Evolutionary conservation across 129 eudicot genomes (phyloP), one percentile per base, ranked within the genome.

Genomic region (Saposhnikovia divaricata): DNA sequence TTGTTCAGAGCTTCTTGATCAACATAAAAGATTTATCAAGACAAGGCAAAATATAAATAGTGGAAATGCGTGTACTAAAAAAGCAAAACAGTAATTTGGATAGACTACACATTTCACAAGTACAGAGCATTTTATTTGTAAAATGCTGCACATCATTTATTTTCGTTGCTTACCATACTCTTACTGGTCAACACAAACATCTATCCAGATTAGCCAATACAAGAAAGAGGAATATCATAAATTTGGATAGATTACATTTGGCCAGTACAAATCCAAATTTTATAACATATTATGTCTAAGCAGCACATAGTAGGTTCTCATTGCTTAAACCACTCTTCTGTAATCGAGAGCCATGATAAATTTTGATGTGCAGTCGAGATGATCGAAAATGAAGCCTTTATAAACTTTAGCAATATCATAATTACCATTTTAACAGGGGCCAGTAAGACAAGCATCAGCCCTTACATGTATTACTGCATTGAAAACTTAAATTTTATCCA

Each of bases 1-100:
- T 85, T 80, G 88, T 84, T 89, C 90, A 14, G 88, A 76, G 83
- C 85, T 88, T 53, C 65, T 25, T 45, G 76, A 55, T 25, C 78
- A 50, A 47, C 83, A 39, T 53, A 80, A 72, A 72, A 3, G 25
- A 80, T 18, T 31, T 50, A 45, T 45, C 23, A 43, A 27, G 45
- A 66, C 37, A 47, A 70, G 76, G 38, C 47, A 50, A 78, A 70
- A 34, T 38, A 40, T 18, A 72, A 9, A 9, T n/a, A 37, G 19
- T 38, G 75, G 47, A 70, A 31, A 4, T 38, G 12, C 25, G 1
- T 13, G n/a, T 38, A 37, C n/a, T 37, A 34, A 37, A 38, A 15
- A 37, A 37, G 7, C 13, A 45, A 44, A 5, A 37, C 5, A 14
- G 75, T 70, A 16, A 45, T 43, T 14, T 63, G 31, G 34, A 37